These are phyloP conservation scores for Raddia distichophylla DNA, from an alignment of 176 grass and related monocot genomes.

Conservation along the genomic window DNA sequence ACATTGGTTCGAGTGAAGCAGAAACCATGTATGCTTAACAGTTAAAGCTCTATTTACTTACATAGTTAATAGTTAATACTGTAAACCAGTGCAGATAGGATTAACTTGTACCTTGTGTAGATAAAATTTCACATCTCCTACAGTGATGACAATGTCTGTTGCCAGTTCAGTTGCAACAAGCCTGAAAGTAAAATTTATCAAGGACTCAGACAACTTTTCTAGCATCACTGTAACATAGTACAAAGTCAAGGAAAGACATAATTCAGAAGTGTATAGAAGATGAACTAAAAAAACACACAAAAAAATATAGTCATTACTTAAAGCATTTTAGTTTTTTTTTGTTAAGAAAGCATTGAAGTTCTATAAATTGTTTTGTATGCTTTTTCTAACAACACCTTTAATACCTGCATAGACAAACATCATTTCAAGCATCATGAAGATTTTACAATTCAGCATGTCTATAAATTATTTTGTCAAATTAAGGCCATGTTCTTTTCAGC, in stretches of 20 bases:
- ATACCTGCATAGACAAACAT: neutral
- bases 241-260: neutral
- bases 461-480: neutral
- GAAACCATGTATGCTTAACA: neutral
- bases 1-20: neutral
- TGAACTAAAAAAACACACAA: neutral
- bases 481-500: too few relatives aligned
- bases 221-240: constrained; percentile 16
- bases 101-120: constrained; percentile 78
- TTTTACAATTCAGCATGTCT: neutral
- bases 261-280: neutral
- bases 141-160: constrained; percentile 79
- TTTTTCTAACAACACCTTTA: neutral
- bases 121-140: constrained; percentile 90
- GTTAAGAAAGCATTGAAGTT: too few relatives aligned
- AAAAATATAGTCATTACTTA: constrained; percentile 29
- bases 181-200: constrained; percentile 48
- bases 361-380: neutral
- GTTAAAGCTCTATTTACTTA: neutral
- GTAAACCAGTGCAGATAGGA: neutral
- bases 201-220: constrained; percentile 8
- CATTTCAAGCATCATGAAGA: neutral
- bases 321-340: too few relatives aligned
- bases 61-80: neutral
- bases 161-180: constrained; percentile 91